Evolutionary conservation across 805 yeast species (phyloP), one percentile per base, ranked within the genome.

Genomic region (Monosporozyma solicola): DNA sequence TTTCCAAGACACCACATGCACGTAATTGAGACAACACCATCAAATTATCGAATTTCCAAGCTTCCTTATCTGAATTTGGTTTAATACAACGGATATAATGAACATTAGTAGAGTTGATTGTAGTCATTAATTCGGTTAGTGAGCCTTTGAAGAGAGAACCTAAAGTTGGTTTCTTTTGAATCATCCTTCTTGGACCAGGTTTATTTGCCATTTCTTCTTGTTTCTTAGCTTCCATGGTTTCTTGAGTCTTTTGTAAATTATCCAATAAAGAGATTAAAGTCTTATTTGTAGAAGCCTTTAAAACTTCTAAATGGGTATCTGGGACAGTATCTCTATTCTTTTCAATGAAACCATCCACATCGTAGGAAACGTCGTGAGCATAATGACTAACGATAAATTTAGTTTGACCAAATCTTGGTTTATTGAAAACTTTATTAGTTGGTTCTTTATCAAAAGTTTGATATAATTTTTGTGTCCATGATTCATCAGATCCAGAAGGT

Each of bases 1-100:
- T 94, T 69, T 94, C 99, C 59, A 92, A 76, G 47, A 92, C 98
- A 84, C 99, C 99, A 76, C 99, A 92, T 6, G 99, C 99, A 66
- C 99, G 81, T 57, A 92, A 77, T 70, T 92, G 99, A 3, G 96
- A 85, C 54, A 94, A 76, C n/a, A 92, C 99, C 97, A 92, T 90
- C 49, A 91, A 79, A 16, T 95, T 89, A 64, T 91, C 96, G 71
- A 92, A 92, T 66, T 83, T 85, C 99, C 99, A 92, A 1, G 98
- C 96, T 53, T 80, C 83, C 71, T 94, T 92, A 56, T 82, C 83
- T 62, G 92, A 96, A 67, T 92, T 92, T 3, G 99, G 99, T 70
- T 92, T 92, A 68, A 94, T 94, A 76, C 99, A 92, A 68, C 99
- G 85, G 66, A 92, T 92, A 65, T 92, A 92, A 70, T 92, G 99